phyloP scores from a whole-genome alignment of 1,284 basidiomycete species.

The Cryptococcus sp. region DNA sequence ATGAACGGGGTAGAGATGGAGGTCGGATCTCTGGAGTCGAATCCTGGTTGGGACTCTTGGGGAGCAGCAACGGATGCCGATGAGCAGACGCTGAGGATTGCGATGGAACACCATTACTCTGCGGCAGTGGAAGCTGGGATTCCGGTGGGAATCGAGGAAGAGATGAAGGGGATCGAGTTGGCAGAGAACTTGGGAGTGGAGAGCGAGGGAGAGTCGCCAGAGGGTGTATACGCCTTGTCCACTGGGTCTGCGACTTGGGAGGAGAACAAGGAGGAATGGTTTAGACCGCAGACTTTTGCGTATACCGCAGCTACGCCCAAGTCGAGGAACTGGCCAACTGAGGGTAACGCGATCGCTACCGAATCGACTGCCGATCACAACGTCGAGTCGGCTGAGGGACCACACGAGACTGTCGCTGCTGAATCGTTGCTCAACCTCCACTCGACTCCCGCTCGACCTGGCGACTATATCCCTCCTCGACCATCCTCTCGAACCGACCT shows the following conservation, averaged over 20 bases:
- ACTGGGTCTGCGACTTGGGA: too few species aligned
- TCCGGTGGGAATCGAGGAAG: background rate
- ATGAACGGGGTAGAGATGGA: too few species aligned
- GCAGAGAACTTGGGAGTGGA: too few species aligned
- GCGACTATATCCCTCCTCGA: background rate
- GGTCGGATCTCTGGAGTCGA: background rate
- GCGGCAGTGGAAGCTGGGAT: background rate
- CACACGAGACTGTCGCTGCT: constrained; percentile 8
- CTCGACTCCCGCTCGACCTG: constrained; percentile 11
- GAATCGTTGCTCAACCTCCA: constrained; percentile 22
- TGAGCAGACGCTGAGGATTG: background rate
- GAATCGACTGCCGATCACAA: too few species aligned
- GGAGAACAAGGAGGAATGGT: too few species aligned
- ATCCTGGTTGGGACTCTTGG: background rate
- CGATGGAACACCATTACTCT: constrained; percentile 3
- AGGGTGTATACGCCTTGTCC: too few species aligned
- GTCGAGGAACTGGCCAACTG: too few species aligned
- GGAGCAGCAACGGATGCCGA: background rate
- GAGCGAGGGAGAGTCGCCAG: too few species aligned
- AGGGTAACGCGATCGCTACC: too few species aligned
- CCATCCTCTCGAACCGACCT: background rate
- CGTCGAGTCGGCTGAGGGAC: background rate
- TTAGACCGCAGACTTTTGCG: too few species aligned
- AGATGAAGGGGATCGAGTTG: too few species aligned
- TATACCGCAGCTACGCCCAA: too few species aligned